These are phyloP conservation scores for Hansenula lynferdii DNA, from an alignment of 1,139 yeast genomes.

Conservation along the genomic window DNA sequence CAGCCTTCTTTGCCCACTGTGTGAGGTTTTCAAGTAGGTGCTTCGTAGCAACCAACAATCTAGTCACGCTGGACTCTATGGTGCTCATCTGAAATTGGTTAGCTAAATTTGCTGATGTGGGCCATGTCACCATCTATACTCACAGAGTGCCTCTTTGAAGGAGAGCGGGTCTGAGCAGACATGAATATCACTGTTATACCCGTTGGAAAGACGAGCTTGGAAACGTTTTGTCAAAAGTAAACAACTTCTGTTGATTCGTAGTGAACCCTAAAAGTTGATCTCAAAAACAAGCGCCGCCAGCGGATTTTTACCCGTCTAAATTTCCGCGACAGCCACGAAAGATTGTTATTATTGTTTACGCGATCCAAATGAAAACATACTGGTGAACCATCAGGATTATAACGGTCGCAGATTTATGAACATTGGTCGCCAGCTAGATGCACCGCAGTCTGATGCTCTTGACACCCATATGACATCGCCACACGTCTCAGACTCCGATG, in stretches of 20 bases:
- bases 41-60: slow-evolving; percentile 83
- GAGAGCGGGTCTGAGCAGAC: neutral
- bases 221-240: no score
- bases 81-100: slow-evolving; percentile 39
- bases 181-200: neutral
- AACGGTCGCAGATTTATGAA: neutral
- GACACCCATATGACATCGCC: neutral
- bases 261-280: no score
- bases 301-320: no score
- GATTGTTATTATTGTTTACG: no score
- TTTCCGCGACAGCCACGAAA: no score
- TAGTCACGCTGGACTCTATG: slow-evolving; percentile 78
- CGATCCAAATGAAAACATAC: no score
- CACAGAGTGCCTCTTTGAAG: slow-evolving; percentile 23
- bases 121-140: slow-evolving; percentile 6
- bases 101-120: neutral
- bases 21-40: slow-evolving; percentile 80
- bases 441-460: neutral
- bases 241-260: no score
- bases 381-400: no score
- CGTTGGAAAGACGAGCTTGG: neutral
- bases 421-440: neutral
- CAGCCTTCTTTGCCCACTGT: slow-evolving; percentile 83
- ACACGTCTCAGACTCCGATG: slow-evolving; percentile 17
- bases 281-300: no score